These are phyloP conservation scores for Vicia sativa DNA, from an alignment of 306 rosid species.

Conservation along the genomic window DNA sequence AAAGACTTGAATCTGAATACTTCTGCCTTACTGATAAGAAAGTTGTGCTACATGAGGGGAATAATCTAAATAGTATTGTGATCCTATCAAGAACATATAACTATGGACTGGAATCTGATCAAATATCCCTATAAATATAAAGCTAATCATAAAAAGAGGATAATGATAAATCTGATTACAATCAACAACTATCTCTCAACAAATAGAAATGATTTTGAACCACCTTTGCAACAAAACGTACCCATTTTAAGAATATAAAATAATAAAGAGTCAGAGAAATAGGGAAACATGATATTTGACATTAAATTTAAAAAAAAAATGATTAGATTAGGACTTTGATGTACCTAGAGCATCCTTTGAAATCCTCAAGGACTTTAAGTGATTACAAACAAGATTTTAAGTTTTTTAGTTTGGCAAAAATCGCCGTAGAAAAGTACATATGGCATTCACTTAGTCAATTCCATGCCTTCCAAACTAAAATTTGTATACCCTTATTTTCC, in stretches of 20 bases:
- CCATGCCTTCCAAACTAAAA: constrained; percentile 1
- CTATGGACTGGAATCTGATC: not conserved
- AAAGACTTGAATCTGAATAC: not conserved
- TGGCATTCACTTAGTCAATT: not conserved
- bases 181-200: not conserved
- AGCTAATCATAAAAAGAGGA: not conserved
- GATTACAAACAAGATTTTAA: no score
- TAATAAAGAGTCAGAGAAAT: not conserved
- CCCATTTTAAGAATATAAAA: not conserved
- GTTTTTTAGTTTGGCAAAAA: no score
- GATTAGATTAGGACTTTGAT: not conserved
- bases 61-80: not conserved
- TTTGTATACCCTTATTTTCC: not conserved
- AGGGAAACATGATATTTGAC: not conserved
- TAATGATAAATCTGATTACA: not conserved
- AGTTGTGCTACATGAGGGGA: not conserved
- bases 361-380: not conserved
- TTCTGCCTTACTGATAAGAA: not conserved
- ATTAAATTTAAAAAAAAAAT: not conserved
- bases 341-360: constrained; percentile 4
- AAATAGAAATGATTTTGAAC: constrained; percentile 2
- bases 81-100: not conserved
- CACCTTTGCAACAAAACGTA: not conserved
- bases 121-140: not conserved
- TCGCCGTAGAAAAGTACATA: not conserved